These are phyloP conservation scores for Hymenoscyphus albidus DNA, from an alignment of 2,329 filamentous ascomycete genomes.

Conservation along the genomic window DNA sequence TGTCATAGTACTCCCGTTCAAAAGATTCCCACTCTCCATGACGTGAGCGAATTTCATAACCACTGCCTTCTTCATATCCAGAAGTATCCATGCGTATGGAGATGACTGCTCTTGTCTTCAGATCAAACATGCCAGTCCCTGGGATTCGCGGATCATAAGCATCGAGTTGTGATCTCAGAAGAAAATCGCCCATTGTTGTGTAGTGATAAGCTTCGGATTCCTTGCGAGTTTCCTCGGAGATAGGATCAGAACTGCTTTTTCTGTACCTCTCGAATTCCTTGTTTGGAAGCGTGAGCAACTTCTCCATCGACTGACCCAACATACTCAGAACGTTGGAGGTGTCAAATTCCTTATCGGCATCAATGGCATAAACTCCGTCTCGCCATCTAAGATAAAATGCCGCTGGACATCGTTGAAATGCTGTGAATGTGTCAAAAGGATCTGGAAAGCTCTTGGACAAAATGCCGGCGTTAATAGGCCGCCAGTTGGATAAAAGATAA, in stretches of 20 bases:
- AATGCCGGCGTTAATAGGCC: constrained; percentile 61
- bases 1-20: constrained; percentile 93
- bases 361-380: constrained; percentile 86
- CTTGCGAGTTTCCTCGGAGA: constrained; percentile 68
- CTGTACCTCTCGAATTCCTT: constrained; percentile 85
- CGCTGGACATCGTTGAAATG: constrained; percentile 66
- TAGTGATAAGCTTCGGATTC: constrained; percentile 82
- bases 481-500: constrained; percentile 81
- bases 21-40: constrained; percentile 85
- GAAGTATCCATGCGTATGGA: constrained; percentile 82
- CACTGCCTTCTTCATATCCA: constrained; percentile 69
- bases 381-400: constrained; percentile 80
- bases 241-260: constrained; percentile 60
- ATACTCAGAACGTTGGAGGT: constrained; percentile 81
- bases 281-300: constrained; percentile 78
- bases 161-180: constrained; percentile 94
- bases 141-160: constrained; percentile 82
- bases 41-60: constrained; percentile 78
- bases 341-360: constrained; percentile 92
- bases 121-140: constrained; percentile 88
- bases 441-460: constrained; percentile 65
- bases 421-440: constrained; percentile 64
- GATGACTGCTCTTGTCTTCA: constrained; percentile 91
- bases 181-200: constrained; percentile 77
- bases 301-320: constrained; percentile 95